Evolutionary conservation across 805 yeast species (phyloP).

Genomic region (Kregervanrija delftensis): DNA sequence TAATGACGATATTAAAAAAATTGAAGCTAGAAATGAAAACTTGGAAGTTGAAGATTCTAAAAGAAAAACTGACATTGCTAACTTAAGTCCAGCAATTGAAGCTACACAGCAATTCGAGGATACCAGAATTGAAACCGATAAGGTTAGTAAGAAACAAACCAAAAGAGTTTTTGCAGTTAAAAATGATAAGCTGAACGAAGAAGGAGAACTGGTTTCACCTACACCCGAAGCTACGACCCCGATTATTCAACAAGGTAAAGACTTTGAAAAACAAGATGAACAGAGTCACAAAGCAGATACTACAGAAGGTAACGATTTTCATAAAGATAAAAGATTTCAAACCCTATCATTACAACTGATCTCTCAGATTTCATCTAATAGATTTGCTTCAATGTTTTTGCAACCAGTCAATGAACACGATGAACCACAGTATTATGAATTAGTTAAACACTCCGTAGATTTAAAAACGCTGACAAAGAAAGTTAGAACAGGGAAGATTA

Average conservation of each 20-base stretch:
- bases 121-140: background rate
- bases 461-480: constrained; percentile 53
- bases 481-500: constrained; percentile 53
- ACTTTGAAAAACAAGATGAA: no score
- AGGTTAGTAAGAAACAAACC: background rate
- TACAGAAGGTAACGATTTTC: background rate
- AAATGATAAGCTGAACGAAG: no score
- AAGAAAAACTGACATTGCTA: background rate
- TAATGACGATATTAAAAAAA: background rate
- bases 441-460: constrained; percentile 61
- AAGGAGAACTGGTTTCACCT: constrained; percentile 6
- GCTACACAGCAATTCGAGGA: no score
- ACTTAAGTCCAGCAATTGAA: no score
- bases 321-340: constrained; percentile 48
- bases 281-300: no score
- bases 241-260: no score
- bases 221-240: constrained; percentile 10
- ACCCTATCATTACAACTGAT: constrained; percentile 54
- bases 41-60: background rate
- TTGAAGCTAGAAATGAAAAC: constrained; percentile 2
- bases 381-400: constrained; percentile 68
- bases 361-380: constrained; percentile 58
- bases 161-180: background rate
- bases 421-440: constrained; percentile 61
- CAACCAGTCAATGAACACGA: constrained; percentile 61